These are phyloP conservation scores for Neoascochyta sp. DNA, from an alignment of 2,329 filamentous ascomycete genomes.

Conservation along the genomic window DNA sequence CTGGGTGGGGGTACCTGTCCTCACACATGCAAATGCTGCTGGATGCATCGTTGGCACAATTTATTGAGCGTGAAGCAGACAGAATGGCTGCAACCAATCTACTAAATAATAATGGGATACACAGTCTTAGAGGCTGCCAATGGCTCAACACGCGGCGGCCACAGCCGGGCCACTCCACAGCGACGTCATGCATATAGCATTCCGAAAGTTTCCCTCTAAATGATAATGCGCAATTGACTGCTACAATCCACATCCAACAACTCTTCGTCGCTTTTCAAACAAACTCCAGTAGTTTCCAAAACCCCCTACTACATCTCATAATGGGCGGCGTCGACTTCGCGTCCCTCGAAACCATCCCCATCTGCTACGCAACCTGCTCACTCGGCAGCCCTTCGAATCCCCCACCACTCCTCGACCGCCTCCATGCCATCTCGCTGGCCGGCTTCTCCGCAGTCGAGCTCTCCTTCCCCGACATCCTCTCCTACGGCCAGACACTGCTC, in stretches of 20 bases:
- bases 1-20: too few relatives aligned
- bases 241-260: conserved; percentile 1
- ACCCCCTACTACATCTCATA: conserved; percentile 2
- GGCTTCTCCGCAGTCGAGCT: conserved; percentile 70
- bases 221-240: conserved; percentile 1
- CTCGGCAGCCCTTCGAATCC: conserved; percentile 45
- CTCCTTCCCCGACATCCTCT: conserved; percentile 67
- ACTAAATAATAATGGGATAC: too few relatives aligned
- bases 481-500: conserved; percentile 55
- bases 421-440: conserved; percentile 59
- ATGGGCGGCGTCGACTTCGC: conserved; percentile 36
- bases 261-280: too few relatives aligned
- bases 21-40: too few relatives aligned
- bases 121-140: too few relatives aligned
- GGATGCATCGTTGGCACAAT: too few relatives aligned
- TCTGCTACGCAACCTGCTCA: conserved; percentile 56
- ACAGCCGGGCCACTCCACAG: conserved; percentile 14
- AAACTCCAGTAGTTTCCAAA: not conserved
- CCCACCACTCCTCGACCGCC: conserved; percentile 55
- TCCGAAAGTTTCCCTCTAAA: conserved; percentile 5
- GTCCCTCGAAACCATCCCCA: conserved; percentile 43
- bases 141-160: too few relatives aligned
- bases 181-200: conserved; percentile 26
- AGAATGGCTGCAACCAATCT: too few relatives aligned
- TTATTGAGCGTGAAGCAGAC: too few relatives aligned